Evolutionary conservation across 1,284 basidiomycete species (phyloP).

Genomic region (Leccinum subatratum): DNA sequence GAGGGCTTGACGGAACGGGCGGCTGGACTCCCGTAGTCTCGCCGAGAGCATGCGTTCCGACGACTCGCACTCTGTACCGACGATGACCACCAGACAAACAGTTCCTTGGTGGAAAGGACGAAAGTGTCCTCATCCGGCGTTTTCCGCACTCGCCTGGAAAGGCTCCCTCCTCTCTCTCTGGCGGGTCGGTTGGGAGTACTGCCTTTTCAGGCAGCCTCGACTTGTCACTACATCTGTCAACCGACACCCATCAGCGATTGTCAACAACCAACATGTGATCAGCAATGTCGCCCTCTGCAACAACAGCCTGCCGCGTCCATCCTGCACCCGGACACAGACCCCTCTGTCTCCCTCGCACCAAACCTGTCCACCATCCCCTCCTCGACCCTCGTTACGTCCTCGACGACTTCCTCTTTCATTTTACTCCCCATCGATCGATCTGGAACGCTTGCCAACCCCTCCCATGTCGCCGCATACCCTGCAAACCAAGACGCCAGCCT

Average conservation of each 20-base stretch:
- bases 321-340: slow-evolving; percentile 10
- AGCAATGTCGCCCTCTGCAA: slow-evolving; percentile 15
- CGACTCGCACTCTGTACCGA: not conserved
- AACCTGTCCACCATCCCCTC: slow-evolving; percentile 29
- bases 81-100: too few relatives aligned
- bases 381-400: slow-evolving; percentile 25
- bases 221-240: slow-evolving; percentile 2
- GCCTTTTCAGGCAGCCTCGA: too few relatives aligned
- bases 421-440: slow-evolving; percentile 16
- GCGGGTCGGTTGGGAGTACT: not conserved
- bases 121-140: too few relatives aligned
- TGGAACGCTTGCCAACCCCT: slow-evolving; percentile 10
- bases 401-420: slow-evolving; percentile 27
- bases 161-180: too few relatives aligned
- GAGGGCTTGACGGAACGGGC: slow-evolving; percentile 32
- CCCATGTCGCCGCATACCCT: slow-evolving; percentile 22
- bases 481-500: slow-evolving; percentile 7
- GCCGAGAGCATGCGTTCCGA: slow-evolving; percentile 62
- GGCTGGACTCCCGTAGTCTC: slow-evolving; percentile 71
- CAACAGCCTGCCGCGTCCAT: slow-evolving; percentile 3
- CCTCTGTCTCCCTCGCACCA: slow-evolving; percentile 19
- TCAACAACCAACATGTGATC: slow-evolving; percentile 6
- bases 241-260: slow-evolving; percentile 5
- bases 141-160: too few relatives aligned
- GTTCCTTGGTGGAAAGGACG: too few relatives aligned